These are phyloP conservation scores for Zygosaccharomyces lentus DNA, from an alignment of 805 yeast species.

Conservation along the genomic window DNA sequence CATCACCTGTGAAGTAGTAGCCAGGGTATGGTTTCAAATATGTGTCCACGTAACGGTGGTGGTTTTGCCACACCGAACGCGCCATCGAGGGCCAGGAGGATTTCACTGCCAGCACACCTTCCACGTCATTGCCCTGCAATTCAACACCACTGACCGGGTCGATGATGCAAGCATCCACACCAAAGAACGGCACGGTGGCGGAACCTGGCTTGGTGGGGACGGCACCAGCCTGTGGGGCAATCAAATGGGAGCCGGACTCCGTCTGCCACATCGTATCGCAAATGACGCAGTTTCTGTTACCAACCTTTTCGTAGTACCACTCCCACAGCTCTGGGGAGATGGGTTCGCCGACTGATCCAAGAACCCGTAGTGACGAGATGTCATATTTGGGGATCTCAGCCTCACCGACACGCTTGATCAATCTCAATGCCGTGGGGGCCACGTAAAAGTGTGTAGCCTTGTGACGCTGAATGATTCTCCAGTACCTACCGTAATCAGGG, in stretches of 20 bases:
- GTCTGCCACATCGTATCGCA: constrained; percentile 90
- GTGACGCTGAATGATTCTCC: constrained; percentile 70
- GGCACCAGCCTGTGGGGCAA: constrained; percentile 72
- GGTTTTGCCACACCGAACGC: constrained; percentile 75
- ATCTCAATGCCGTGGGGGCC: constrained; percentile 79
- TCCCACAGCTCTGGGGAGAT: constrained; percentile 85
- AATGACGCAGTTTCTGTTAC: constrained; percentile 64
- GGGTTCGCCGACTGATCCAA: constrained; percentile 86
- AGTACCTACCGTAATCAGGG: constrained; percentile 74
- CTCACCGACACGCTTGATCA: constrained; percentile 72
- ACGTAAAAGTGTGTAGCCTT: constrained; percentile 76
- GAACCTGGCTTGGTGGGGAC: constrained; percentile 82
- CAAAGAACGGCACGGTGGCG: constrained; percentile 81
- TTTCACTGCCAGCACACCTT: constrained; percentile 73
- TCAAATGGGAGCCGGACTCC: constrained; percentile 76
- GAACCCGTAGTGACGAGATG: constrained; percentile 57
- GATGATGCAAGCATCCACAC: constrained; percentile 66
- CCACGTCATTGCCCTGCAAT: constrained; percentile 62
- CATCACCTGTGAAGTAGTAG: constrained; percentile 82
- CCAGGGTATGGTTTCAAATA: constrained; percentile 79
- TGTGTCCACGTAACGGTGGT: constrained; percentile 69
- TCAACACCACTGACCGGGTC: constrained; percentile 75
- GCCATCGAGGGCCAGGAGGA: constrained; percentile 84
- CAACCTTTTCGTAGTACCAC: constrained; percentile 73
- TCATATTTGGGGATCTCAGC: constrained; percentile 56